A percentile compares a stretch with the other conserved stretches of the same genome.
Conservation (phyloP, 2,329 filamentous ascomycete species). For the Trichophyton simii region DNA sequence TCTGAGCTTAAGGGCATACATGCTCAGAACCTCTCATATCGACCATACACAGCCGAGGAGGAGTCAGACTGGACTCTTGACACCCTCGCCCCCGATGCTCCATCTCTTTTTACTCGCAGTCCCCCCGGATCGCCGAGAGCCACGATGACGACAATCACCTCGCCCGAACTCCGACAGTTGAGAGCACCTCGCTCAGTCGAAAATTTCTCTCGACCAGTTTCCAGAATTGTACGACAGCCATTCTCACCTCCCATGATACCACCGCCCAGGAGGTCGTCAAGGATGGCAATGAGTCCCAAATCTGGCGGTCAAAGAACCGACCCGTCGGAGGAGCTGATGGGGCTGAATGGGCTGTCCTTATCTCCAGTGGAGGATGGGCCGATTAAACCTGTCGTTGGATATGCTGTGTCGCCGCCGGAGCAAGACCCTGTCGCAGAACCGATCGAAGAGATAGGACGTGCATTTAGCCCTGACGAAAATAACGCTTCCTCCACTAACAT, state of each 20-base stretch:
- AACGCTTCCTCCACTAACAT: constrained; percentile 28
- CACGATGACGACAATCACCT: constrained; percentile 16
- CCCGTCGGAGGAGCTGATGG: constrained; percentile 31
- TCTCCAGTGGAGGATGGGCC: constrained; percentile 23
- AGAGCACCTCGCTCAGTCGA: constrained; percentile 33
- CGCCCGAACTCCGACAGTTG: constrained; percentile 16
- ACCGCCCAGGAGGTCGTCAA: constrained; percentile 30
- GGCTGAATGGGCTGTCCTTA: constrained; percentile 20
- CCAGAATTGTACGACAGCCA: constrained; percentile 29
- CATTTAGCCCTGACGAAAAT: constrained; percentile 32
- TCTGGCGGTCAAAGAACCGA: constrained; percentile 25
- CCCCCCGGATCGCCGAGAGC: constrained; percentile 21
- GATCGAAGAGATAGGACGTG: constrained; percentile 23
- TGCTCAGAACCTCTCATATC: constrained; percentile 36
- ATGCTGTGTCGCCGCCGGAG: constrained; percentile 9
- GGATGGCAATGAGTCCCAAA: constrained; percentile 18
- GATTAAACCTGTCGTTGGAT: constrained; percentile 6
- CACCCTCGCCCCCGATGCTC: constrained; percentile 10
- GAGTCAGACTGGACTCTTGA: constrained; percentile 6
- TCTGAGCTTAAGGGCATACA: constrained; percentile 41
- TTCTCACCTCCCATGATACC: constrained; percentile 29
- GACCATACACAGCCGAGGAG: constrained; percentile 24
- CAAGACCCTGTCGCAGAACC: constrained; percentile 21
- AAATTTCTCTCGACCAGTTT: constrained; percentile 44
- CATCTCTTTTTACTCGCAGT: constrained; percentile 12